Conservation (phyloP, 495 filamentous ascomycete species). For the Neurospora sp. region DNA sequence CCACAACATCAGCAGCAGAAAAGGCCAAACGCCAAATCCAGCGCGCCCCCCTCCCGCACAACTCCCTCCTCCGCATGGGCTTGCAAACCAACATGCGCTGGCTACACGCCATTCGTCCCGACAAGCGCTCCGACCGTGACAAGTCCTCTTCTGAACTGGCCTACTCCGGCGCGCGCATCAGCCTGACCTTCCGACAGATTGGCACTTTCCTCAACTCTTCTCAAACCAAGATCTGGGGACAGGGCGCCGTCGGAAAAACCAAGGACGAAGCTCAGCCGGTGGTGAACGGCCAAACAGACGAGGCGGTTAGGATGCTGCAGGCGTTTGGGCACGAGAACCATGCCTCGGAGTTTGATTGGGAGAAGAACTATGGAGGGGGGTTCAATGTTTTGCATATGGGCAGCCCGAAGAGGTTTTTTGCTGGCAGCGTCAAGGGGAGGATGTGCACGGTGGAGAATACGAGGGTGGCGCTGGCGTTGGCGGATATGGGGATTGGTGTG, state of each 20-base stretch:
- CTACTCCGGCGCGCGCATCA: slow-evolving; percentile 69
- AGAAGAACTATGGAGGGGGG: slow-evolving; percentile 62
- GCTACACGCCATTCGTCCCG: slow-evolving; percentile 81
- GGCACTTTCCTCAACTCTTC: slow-evolving; percentile 66
- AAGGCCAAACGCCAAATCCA: slow-evolving; percentile 31
- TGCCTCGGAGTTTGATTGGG: slow-evolving; percentile 64
- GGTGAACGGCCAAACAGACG: slow-evolving; percentile 53
- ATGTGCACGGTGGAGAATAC: slow-evolving; percentile 37
- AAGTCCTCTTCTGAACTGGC: slow-evolving; percentile 63
- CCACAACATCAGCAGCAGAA: not conserved
- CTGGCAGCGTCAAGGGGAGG: slow-evolving; percentile 33
- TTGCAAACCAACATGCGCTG: slow-evolving; percentile 72
- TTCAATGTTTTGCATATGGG: slow-evolving; percentile 78
- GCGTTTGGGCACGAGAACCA: slow-evolving; percentile 86
- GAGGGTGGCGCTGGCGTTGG: slow-evolving; percentile 46
- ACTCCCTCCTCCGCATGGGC: slow-evolving; percentile 78
- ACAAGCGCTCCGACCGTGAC: slow-evolving; percentile 59
- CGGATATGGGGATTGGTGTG: slow-evolving; percentile 50
- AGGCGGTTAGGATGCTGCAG: slow-evolving; percentile 58
- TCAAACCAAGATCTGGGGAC: slow-evolving; percentile 71
- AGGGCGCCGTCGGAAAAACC: slow-evolving; percentile 68
- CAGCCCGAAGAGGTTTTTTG: slow-evolving; percentile 41
- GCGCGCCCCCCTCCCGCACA: slow-evolving; percentile 72
- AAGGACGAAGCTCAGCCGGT: slow-evolving; percentile 47
- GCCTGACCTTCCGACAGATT: slow-evolving; percentile 85